Conservation (phyloP, 352 stramenopile genomes). For the Pythium aristosporum region DNA sequence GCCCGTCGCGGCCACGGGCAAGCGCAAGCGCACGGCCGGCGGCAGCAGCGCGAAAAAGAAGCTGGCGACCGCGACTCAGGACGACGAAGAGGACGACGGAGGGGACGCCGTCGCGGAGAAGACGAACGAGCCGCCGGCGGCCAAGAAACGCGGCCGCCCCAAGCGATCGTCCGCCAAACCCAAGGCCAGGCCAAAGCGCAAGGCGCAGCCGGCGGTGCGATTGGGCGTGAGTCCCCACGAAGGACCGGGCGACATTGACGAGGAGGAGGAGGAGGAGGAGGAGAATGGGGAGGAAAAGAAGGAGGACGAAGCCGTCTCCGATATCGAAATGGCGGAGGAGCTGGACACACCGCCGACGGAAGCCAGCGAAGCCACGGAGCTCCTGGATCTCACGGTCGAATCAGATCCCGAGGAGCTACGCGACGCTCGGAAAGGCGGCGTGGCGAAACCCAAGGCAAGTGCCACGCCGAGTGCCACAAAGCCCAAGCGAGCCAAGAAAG, state of each 20-base stretch:
- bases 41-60: constrained; percentile 20
- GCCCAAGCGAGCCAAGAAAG: constrained; percentile 8
- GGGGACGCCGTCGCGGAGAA: constrained; percentile 7
- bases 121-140: background rate
- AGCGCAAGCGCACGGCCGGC: constrained; percentile 16
- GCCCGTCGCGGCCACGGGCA: background rate
- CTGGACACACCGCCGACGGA: background rate
- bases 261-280: constrained; percentile 29
- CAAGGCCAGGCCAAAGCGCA: constrained; percentile 23
- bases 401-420: background rate
- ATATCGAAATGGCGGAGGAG: background rate
- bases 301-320: constrained; percentile 26
- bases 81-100: background rate
- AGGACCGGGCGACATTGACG: constrained; percentile 14
- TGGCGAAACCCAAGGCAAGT: background rate
- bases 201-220: constrained; percentile 12
- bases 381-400: background rate
- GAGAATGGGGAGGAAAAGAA: constrained; percentile 13
- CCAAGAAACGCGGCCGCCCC: constrained; percentile 7
- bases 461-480: background rate
- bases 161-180: background rate
- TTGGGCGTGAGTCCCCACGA: constrained; percentile 24
- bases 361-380: background rate
- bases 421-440: background rate
- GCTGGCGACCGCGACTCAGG: background rate